Base-by-base conservation (phyloP, 805 yeast genomes). In the Maudiozyma turicensis region DNA sequence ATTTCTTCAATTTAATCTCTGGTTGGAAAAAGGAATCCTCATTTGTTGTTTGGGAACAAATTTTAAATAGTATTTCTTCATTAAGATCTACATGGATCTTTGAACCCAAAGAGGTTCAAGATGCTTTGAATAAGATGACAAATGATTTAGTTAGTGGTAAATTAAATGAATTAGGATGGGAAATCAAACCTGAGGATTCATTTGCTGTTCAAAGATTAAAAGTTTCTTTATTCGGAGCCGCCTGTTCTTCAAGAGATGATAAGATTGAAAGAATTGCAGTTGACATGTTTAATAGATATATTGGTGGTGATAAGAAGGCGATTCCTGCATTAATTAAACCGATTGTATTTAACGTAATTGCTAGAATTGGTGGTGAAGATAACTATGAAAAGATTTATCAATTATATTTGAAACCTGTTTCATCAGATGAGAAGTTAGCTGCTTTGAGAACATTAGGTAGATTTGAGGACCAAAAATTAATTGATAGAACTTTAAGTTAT, bases 301-400 rank as follows among this genome's bases (percentile, higher is more conserved):
- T 74, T 45, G 68, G 71, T 10, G 93, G 93, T 53, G 85, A 84
- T 62, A 74, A 75, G 55, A 67, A 72, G 32, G 86, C 87, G 34
- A 73, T 88, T 54, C 80, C 86, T 65, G 86, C 95, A 50, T 81
- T 86, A 69, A 68, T 87, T 57, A 78, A 86, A 66, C 76, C 75
- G 5, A 60, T 83, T 13, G 80, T 87, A 15, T 87, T 84, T 68
- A 68, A 65, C 48, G 69, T 80, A n/a, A 86, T 77, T 52, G 86
- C 90, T 46, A 75, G 75, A 63, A 62, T 66, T 45, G 95, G 95
- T 56, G 80, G 79, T 50, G 38, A 15, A 31, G 70, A 74, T 46
- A 80, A 80, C 51, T 87, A 80, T 68, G 83, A 86, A 49, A 74
- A 77, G 56, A 66, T 88, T 45, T 73, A 73, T 54, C 61, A 74